Conservation (phyloP, 2,329 filamentous ascomycete genomes). For the Teratosphaeria epicoccoides region DNA sequence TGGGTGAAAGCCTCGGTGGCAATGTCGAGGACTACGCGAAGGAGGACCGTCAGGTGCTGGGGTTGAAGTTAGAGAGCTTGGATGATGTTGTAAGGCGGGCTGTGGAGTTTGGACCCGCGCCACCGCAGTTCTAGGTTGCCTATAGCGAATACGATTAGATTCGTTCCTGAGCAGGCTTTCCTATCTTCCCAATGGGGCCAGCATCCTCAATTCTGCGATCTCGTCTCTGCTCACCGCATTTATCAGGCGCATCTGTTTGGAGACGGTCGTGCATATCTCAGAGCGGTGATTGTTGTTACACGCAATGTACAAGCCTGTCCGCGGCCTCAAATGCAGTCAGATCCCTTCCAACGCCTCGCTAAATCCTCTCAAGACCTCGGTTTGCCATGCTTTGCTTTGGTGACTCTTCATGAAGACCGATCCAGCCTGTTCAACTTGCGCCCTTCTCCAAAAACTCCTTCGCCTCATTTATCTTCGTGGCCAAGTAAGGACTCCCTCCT, state of each 20-base stretch:
- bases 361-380: not conserved
- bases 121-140: not conserved
- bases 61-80: slow-evolving; percentile 28
- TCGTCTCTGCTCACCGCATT: too few relatives aligned
- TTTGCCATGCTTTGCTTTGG: not conserved
- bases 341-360: slow-evolving; percentile 11
- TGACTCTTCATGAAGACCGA: not conserved
- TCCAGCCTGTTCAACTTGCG: slow-evolving; percentile 7
- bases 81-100: slow-evolving; percentile 26
- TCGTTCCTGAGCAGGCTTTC: not conserved
- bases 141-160: not conserved
- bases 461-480: slow-evolving; percentile 96
- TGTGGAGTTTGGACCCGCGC: slow-evolving; percentile 14
- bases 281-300: not conserved
- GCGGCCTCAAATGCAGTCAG: not conserved
- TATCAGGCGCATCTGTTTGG: not conserved
- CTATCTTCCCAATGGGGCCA: too few relatives aligned
- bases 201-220: too few relatives aligned
- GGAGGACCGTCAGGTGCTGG: slow-evolving; percentile 28
- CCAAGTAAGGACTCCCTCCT: slow-evolving; percentile 89
- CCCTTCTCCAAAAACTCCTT: slow-evolving; percentile 88
- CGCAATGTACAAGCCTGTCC: not conserved
- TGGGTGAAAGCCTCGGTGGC: slow-evolving; percentile 14
- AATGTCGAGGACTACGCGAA: slow-evolving; percentile 22
- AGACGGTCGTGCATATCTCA: not conserved